phyloP scores from a whole-genome alignment of 192 early-diverging fungal species.

The Pilobolus umbonatus region DNA sequence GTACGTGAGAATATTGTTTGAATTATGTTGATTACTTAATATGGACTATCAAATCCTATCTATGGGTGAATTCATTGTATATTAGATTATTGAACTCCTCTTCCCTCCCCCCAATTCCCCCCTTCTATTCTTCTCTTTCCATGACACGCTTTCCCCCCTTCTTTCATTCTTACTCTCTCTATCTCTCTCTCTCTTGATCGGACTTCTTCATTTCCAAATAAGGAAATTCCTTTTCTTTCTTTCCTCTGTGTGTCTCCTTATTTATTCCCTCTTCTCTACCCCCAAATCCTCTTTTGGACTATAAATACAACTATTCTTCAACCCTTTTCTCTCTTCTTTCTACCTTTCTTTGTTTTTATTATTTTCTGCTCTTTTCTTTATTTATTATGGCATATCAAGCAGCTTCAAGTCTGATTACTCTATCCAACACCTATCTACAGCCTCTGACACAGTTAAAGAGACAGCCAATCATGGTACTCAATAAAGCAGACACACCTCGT shows the following conservation, averaged over 20 bases:
- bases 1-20: no score
- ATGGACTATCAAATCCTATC: no score
- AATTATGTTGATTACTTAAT: no score
- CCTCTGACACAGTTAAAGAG: conserved; percentile 1
- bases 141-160: neutral
- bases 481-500: conserved; percentile 37
- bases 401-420: conserved; percentile 16
- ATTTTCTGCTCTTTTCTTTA: conserved; percentile 1
- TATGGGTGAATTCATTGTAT: no score
- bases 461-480: conserved; percentile 12
- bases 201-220: conserved; percentile 7
- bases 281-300: neutral
- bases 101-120: neutral
- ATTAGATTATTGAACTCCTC: neutral
- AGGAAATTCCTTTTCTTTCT: neutral
- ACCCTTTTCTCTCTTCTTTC: conserved; percentile 1
- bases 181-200: neutral
- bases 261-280: neutral
- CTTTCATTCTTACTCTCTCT: neutral
- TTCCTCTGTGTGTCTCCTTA: neutral
- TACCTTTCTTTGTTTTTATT: conserved; percentile 2
- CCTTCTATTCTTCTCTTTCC: neutral
- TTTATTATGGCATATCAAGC: conserved; percentile 20
- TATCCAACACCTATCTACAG: neutral
- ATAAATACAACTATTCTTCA: neutral